Evolutionary conservation across 306 rosid genomes (phyloP).

Genomic region (Elaeagnus macrophylla): DNA sequence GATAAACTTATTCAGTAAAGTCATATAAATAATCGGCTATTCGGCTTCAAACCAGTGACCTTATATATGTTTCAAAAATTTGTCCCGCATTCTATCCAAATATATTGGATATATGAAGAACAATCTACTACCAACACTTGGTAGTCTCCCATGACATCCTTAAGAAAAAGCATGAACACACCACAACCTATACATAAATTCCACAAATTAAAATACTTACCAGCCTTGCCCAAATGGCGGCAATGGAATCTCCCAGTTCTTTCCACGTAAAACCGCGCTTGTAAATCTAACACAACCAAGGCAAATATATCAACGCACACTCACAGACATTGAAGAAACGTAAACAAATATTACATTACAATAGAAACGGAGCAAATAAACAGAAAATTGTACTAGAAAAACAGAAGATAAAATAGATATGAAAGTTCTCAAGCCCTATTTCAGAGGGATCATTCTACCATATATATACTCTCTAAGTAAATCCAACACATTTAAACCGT

Average conservation of each 20-base stretch:
- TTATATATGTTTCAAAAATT: neutral
- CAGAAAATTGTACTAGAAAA: too few species aligned
- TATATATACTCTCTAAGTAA: too few species aligned
- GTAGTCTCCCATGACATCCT: slow-evolving; percentile 84
- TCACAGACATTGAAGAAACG: neutral
- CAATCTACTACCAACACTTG: slow-evolving; percentile 52
- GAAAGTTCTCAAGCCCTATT: too few species aligned
- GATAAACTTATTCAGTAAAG: too few species aligned
- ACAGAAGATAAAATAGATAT: too few species aligned
- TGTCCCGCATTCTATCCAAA: slow-evolving; percentile 49
- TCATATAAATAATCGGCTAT: too few species aligned
- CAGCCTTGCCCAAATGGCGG: slow-evolving; percentile 98
- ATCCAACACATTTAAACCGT: too few species aligned
- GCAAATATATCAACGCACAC: neutral
- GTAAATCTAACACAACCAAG: slow-evolving; percentile 56
- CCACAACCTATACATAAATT: slow-evolving; percentile 50
- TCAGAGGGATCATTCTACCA: too few species aligned
- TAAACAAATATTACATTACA: too few species aligned
- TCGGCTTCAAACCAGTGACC: slow-evolving; percentile 7
- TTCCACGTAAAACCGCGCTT: slow-evolving; percentile 78
- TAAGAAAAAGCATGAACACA: slow-evolving; percentile 60
- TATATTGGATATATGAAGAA: slow-evolving; percentile 59
- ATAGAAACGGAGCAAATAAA: too few species aligned
- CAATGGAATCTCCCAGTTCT: slow-evolving; percentile 84
- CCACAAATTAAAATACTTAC: slow-evolving; percentile 42